Evolutionary conservation across 176 grass and related monocot species (phyloP).

Genomic region (Metroxylon sagu): DNA sequence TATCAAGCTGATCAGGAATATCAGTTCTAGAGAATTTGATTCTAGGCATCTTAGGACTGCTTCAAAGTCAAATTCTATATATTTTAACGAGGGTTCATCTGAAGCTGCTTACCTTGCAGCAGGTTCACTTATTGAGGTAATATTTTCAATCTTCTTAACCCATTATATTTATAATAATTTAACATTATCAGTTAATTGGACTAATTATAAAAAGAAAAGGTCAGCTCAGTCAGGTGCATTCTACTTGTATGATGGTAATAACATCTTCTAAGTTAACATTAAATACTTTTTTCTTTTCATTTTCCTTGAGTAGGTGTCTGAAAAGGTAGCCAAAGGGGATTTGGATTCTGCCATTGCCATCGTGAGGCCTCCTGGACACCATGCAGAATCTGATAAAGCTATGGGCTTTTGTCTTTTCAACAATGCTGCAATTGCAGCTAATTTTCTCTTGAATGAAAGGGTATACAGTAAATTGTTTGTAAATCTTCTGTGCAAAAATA

Average conservation of each 20-base stretch:
- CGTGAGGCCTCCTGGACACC: background rate
- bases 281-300: background rate
- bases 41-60: conserved; percentile 50
- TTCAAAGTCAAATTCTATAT: conserved; percentile 58
- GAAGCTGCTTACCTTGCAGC: background rate
- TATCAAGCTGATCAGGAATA: conserved; percentile 66
- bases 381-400: background rate
- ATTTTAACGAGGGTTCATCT: conserved; percentile 1
- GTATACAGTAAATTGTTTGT: too few species aligned
- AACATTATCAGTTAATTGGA: too few species aligned
- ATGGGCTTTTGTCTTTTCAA: conserved; percentile 1
- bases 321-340: background rate
- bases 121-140: background rate
- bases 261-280: too few species aligned
- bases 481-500: too few species aligned
- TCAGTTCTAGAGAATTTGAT: conserved; percentile 71
- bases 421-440: background rate
- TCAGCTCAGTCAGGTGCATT: too few species aligned
- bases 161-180: background rate
- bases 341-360: background rate
- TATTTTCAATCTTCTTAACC: background rate
- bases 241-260: too few species aligned
- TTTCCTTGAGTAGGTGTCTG: background rate
- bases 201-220: too few species aligned
- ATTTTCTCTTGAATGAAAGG: conserved; percentile 1